These are phyloP conservation scores for Eucalyptus virginea DNA, from an alignment of 345 rosid species.

Conservation along the genomic window DNA sequence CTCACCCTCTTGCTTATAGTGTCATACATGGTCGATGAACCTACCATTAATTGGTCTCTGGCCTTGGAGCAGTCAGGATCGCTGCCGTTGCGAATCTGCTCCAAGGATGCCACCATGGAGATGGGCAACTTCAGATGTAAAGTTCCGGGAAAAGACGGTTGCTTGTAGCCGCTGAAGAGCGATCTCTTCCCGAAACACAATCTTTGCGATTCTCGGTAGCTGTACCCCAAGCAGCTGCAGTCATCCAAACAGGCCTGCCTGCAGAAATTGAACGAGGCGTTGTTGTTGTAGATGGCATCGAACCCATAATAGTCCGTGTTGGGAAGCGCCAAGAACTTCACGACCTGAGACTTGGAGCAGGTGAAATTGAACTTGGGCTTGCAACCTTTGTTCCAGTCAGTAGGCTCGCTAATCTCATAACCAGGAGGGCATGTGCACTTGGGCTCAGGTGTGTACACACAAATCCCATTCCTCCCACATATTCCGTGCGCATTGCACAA, in stretches of 20 bases:
- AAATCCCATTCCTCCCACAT: slow-evolving; percentile 34
- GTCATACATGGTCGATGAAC: slow-evolving; percentile 3
- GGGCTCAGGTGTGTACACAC: slow-evolving; percentile 13
- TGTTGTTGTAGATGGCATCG: background rate
- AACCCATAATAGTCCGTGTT: slow-evolving; percentile 18
- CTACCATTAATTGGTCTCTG: background rate
- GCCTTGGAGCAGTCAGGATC: background rate
- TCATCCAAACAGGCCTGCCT: slow-evolving; percentile 12
- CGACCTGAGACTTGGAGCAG: background rate
- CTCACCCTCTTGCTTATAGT: background rate
- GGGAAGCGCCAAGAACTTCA: slow-evolving; percentile 7
- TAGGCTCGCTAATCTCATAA: slow-evolving; percentile 6
- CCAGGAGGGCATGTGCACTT: slow-evolving; percentile 35
- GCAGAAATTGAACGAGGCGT: slow-evolving; percentile 4
- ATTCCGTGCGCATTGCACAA: slow-evolving; percentile 18
- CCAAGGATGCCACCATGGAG: background rate
- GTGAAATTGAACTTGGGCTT: slow-evolving; percentile 9
- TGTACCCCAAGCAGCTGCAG: slow-evolving; percentile 19
- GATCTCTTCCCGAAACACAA: slow-evolving; percentile 2
- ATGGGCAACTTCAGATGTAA: slow-evolving; percentile 16
- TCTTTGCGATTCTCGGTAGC: slow-evolving; percentile 16
- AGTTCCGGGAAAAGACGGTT: slow-evolving; percentile 13
- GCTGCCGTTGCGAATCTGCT: background rate
- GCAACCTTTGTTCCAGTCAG: slow-evolving; percentile 31
- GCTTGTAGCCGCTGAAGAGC: slow-evolving; percentile 16